Base-by-base conservation (phyloP, 345 rosid species). In the Citrus hindsii region DNA sequence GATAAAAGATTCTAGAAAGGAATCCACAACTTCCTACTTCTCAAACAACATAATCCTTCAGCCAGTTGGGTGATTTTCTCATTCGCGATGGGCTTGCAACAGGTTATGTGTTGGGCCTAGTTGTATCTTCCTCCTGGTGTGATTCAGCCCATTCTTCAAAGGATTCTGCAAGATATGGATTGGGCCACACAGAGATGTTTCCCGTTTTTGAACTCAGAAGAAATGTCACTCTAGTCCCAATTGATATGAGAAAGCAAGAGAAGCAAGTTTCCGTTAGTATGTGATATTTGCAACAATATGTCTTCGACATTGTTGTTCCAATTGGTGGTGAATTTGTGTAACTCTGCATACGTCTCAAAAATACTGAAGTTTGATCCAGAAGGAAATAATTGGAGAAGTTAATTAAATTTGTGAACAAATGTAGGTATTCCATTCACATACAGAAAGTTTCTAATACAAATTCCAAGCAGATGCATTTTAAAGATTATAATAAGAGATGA, bases 301-400 rank as follows among this genome's bases (percentile, higher is more conserved):
- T 25, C 69, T 37, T 35, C 3, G 53, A 22, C 9, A 9, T 42
- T 28, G 63, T 74, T 19, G 33, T 33, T 53, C 48, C 33, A 60
- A 53, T 42, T 63, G 28, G 33, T 48, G 14, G 10, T 25, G 12
- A n/a, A 68, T 35, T 37, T 75, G n/a, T n/a, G 63, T 37, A 30
- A 3, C 19, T 30, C 16, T 55, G 33, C 14, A 42, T 89, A 90
- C 94, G 88, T 91, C 40, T 84, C 81, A 6, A 88, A 84, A 55
- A 82, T 92, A 48, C 55, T 90, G 80, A 80, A 77, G 72, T n/a
- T 68, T 83, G 84, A 92, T 94, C 79, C 73, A 85, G 86, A 85
- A 80, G 74, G 94, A 89, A 81, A 73, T 90, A 74, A 38, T 25
- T 10, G 80, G 79, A 60, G 62, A 28, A 75, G 73, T 38, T 56